phyloP scores from a whole-genome alignment of 2,329 filamentous ascomycete genomes.

The Sporothrix variecibatus region DNA sequence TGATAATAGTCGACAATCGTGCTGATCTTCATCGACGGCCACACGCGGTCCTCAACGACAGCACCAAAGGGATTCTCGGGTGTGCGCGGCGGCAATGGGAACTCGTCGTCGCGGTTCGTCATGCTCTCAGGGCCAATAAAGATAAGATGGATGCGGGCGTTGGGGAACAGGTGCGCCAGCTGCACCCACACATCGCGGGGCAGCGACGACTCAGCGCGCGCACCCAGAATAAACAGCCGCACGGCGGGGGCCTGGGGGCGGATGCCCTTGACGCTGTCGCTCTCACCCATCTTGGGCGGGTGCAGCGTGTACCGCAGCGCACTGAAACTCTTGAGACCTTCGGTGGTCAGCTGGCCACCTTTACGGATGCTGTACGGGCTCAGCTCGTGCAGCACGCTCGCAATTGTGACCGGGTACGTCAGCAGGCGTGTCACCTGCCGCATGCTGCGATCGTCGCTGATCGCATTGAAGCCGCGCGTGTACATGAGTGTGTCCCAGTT shows the following conservation, averaged over 20 bases:
- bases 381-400: conserved; percentile 87
- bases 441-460: conserved; percentile 88
- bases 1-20: conserved; percentile 99
- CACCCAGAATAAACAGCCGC: conserved; percentile 88
- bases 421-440: conserved; percentile 89
- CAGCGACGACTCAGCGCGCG: conserved; percentile 94
- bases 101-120: conserved; percentile 89
- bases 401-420: conserved; percentile 91
- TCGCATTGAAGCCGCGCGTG: conserved; percentile 84
- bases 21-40: conserved; percentile 89
- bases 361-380: conserved; percentile 84
- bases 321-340: conserved; percentile 91
- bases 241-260: conserved; percentile 84
- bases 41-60: conserved; percentile 89
- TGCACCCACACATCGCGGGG: conserved; percentile 94
- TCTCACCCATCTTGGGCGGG: conserved; percentile 77
- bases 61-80: conserved; percentile 87
- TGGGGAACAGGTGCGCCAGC: conserved; percentile 91
- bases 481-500: conserved; percentile 99
- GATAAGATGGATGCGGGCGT: conserved; percentile 83
- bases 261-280: conserved; percentile 73
- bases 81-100: conserved; percentile 84
- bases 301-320: conserved; percentile 93
- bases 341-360: conserved; percentile 74
- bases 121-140: conserved; percentile 97